phyloP scores from a whole-genome alignment of 257 asterid species.

The Solanum raphanifolium region DNA sequence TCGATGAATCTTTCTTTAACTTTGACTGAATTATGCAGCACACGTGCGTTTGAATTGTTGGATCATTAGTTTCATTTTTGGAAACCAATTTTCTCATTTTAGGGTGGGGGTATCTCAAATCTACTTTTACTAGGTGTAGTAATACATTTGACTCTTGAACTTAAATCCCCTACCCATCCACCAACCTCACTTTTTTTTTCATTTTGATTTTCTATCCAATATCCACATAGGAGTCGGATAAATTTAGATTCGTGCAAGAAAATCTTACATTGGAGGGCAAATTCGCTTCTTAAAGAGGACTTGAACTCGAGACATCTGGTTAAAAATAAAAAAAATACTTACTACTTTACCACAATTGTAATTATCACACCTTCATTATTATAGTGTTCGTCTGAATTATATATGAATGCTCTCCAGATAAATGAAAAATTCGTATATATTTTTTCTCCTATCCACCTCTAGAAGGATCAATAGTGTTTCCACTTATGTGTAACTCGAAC shows the following conservation, averaged over 20 bases:
- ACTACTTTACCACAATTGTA: too few species aligned
- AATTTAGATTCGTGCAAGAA: not conserved
- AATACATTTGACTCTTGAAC: not conserved
- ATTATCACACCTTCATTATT: too few species aligned
- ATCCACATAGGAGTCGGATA: fast-evolving
- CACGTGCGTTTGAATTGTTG: constrained; percentile 1
- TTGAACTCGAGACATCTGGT: fast-evolving
- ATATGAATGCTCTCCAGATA: not conserved
- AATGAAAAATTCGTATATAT: too few species aligned
- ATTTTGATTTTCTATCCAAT: too few species aligned
- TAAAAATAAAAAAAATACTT: too few species aligned
- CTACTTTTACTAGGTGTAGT: not conserved
- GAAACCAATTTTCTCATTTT: not conserved
- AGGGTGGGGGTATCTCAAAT: not conserved
- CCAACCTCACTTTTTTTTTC: too few species aligned
- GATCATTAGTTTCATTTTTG: not conserved
- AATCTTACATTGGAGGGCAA: too few species aligned
- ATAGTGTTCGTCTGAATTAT: not conserved
- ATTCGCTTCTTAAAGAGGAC: too few species aligned
- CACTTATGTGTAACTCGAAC: not conserved
- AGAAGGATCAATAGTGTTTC: too few species aligned
- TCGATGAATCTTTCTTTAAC: constrained; percentile 2
- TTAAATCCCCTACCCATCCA: too few species aligned
- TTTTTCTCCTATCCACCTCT: not conserved
- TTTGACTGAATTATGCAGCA: not conserved